Conservation (phyloP, 495 filamentous ascomycete species). For the Lasiosphaeria hispida region DNA sequence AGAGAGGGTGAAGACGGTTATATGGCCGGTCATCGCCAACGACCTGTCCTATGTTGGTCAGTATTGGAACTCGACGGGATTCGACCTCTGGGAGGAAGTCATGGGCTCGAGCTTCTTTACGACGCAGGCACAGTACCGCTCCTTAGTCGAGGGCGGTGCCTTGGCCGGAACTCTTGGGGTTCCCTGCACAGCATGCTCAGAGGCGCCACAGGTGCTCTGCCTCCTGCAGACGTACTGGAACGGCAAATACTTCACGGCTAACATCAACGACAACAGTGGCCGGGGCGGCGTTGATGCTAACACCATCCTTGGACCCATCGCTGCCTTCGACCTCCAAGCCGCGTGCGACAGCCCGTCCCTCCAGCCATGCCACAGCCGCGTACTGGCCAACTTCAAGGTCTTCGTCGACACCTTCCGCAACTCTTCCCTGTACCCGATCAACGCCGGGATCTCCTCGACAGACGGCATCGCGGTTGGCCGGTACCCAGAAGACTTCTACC, state of each 20-base stretch:
- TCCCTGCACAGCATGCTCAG: constrained; percentile 43
- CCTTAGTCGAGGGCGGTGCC: constrained; percentile 56
- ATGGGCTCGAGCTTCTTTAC: constrained; percentile 58
- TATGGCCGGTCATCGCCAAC: constrained; percentile 62
- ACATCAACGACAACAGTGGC: constrained; percentile 44
- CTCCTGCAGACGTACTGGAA: constrained; percentile 63
- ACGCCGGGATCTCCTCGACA: constrained; percentile 43
- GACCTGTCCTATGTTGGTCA: constrained; percentile 64
- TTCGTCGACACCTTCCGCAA: constrained; percentile 60
- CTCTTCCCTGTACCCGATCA: constrained; percentile 50
- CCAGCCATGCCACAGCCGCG: constrained; percentile 58
- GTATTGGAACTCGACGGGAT: constrained; percentile 64
- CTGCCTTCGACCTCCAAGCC: constrained; percentile 56
- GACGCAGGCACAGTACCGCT: constrained; percentile 38
- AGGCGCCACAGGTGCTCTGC: constrained; percentile 57
- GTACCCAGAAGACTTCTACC: constrained; percentile 66
- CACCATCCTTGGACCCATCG: constrained; percentile 56
- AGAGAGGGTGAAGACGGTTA: constrained; percentile 34
- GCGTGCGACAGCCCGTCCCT: constrained; percentile 53
- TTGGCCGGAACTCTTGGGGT: constrained; percentile 46
- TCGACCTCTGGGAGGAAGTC: constrained; percentile 70
- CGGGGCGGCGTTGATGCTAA: constrained; percentile 60
- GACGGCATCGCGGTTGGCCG: constrained; percentile 59
- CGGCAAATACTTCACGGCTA: constrained; percentile 54
- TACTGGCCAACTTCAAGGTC: constrained; percentile 61